Conservation (phyloP, 2,329 filamentous ascomycete species). For the Tetracladium maxilliforme region DNA sequence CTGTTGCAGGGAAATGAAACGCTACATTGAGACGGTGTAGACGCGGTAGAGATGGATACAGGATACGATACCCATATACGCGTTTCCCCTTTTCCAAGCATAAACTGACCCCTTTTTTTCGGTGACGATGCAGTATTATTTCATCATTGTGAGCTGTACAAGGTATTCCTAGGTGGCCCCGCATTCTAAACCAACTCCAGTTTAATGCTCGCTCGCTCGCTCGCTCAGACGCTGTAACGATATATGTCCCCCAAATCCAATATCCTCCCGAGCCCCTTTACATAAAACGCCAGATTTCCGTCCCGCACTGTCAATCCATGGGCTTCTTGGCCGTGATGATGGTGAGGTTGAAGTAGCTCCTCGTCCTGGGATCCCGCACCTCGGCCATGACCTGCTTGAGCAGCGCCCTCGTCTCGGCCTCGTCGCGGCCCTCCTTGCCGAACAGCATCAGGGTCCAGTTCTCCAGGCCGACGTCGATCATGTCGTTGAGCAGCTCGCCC, state of each 20-base stretch:
- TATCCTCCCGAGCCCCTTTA: constrained; percentile 5
- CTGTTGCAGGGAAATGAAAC: constrained; percentile 50
- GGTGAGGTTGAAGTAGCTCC: constrained; percentile 13
- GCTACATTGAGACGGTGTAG: constrained; percentile 69
- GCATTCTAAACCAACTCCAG: no score
- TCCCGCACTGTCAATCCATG: constrained; percentile 4
- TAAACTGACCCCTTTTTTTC: no score
- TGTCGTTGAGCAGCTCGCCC: constrained; percentile 18
- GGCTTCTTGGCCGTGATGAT: constrained; percentile 18
- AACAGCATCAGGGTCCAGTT: constrained; percentile 18
- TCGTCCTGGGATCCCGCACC: constrained; percentile 12
- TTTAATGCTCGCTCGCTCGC: no score
- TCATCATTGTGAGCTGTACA: no score
- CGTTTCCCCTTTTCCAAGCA: constrained; percentile 1
- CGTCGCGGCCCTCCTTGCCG: constrained; percentile 15
- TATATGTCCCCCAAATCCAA: not conserved
- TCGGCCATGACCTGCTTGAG: constrained; percentile 16
- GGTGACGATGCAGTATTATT: no score
- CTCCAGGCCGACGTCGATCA: constrained; percentile 13
- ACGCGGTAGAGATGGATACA: no score
- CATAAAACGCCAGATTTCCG: constrained; percentile 7
- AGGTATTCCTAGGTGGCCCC: no score
- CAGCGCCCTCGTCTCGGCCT: constrained; percentile 14
- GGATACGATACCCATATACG: no score
- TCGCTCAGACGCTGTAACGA: no score